phyloP scores from a whole-genome alignment of 495 filamentous ascomycete genomes.

The Paragyromitra xinjiangensis region DNA sequence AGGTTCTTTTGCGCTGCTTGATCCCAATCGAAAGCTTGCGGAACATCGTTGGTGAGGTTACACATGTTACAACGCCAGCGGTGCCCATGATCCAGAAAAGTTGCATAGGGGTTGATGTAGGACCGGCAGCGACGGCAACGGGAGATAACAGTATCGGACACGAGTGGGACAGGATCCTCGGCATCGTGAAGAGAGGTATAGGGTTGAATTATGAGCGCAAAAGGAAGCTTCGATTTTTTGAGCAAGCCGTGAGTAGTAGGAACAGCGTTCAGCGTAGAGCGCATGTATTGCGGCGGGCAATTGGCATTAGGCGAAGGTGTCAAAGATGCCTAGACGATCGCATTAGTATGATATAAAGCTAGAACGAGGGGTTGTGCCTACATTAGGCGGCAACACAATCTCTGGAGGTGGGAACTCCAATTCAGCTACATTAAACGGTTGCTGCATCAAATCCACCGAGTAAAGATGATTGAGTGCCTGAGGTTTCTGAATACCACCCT shows the following conservation, averaged over 20 bases:
- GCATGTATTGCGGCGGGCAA: conserved; percentile 91
- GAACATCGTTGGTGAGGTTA: conserved; percentile 97
- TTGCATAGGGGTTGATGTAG: conserved; percentile 97
- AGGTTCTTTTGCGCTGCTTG: conserved; percentile 84
- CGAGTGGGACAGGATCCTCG: conserved; percentile 88
- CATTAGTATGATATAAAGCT: conserved; percentile 18
- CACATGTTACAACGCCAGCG: conserved; percentile 99
- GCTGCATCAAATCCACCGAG: conserved; percentile 86
- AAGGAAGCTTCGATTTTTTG: conserved; percentile 95
- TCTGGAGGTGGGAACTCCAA: conserved; percentile 90
- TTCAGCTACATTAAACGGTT: conserved; percentile 93
- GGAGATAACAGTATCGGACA: conserved; percentile 96
- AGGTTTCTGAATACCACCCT: conserved; percentile 65
- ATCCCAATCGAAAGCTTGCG: conserved; percentile 99
- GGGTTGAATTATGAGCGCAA: conserved; percentile 94
- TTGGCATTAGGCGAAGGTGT: conserved; percentile 92
- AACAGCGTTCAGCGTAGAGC: conserved; percentile 91
- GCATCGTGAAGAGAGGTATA: conserved; percentile 91
- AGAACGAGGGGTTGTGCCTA: conserved; percentile 62
- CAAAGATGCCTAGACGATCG: conserved; percentile 74
- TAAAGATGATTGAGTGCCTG: conserved; percentile 84
- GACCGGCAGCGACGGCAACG: conserved; percentile 93
- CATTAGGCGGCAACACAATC: conserved; percentile 89
- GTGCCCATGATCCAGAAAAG: conserved; percentile 95
- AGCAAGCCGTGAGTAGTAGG: conserved; percentile 89